Evolutionary conservation across 179 eudicot species (phyloP).

Genomic region (Spinacia oleracea): DNA sequence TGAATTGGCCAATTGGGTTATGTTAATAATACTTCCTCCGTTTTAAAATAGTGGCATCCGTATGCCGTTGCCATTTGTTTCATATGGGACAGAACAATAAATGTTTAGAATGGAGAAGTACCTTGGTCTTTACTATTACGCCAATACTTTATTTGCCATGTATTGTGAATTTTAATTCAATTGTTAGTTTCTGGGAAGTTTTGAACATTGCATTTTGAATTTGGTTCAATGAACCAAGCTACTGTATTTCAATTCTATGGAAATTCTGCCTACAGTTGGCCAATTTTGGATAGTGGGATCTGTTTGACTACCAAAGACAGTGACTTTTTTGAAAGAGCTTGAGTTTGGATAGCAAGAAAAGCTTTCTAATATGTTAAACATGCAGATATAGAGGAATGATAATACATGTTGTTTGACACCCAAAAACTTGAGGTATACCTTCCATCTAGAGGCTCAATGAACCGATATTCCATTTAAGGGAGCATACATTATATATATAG

Average conservation of each 20-base stretch:
- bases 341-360: background rate
- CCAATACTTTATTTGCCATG: background rate
- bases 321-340: background rate
- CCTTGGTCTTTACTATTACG: background rate
- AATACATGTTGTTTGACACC: conserved; percentile 1
- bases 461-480: background rate
- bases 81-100: background rate
- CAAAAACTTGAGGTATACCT: background rate
- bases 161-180: background rate
- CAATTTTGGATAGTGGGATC: background rate
- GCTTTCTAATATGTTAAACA: background rate
- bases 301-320: background rate
- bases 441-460: background rate
- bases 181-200: background rate
- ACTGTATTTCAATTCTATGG: background rate
- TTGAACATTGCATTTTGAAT: background rate
- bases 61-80: background rate
- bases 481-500: background rate
- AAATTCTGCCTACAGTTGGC: background rate
- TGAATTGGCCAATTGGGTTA: background rate
- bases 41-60: background rate
- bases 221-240: background rate
- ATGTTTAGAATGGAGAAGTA: background rate
- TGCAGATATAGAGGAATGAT: background rate
- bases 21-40: background rate